These are phyloP conservation scores for Angophora floribunda DNA, from an alignment of 345 rosid genomes.

Conservation along the genomic window DNA sequence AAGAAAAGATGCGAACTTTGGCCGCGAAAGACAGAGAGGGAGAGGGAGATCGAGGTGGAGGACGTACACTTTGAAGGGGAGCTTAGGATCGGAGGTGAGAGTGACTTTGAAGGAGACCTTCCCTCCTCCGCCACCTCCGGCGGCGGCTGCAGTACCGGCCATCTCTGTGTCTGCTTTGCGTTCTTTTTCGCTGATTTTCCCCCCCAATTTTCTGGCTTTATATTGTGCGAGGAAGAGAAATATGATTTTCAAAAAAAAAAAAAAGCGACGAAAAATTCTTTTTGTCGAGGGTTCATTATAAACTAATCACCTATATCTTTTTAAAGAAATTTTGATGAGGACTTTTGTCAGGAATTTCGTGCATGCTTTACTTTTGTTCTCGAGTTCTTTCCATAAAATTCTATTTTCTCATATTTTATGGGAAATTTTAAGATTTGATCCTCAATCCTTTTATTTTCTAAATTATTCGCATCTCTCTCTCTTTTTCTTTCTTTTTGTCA, in stretches of 20 bases:
- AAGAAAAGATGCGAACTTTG: neutral
- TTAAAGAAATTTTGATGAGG: neutral
- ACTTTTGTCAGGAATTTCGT: neutral
- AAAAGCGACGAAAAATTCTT: neutral
- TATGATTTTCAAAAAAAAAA: neutral
- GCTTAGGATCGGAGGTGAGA: constrained; percentile 97
- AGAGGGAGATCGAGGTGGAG: neutral
- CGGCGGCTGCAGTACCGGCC: constrained; percentile 27
- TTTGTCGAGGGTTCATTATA: neutral
- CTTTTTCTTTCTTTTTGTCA: neutral
- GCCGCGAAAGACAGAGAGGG: neutral
- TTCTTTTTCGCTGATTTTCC: neutral
- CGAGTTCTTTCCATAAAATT: neutral
- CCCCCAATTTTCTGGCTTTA: neutral
- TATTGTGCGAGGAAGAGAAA: neutral
- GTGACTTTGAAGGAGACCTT: constrained; percentile 94
- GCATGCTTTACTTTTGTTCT: neutral
- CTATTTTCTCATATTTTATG: neutral
- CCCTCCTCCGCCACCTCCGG: constrained; percentile 38
- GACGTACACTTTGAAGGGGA: constrained; percentile 91
- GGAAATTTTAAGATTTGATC: neutral
- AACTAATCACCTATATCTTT: neutral
- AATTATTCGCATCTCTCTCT: neutral
- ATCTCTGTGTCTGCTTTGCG: constrained; percentile 7
- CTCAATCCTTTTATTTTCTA: neutral